Conservation (phyloP, 371 early-diverging fungal genomes). For the Actinomortierella wolfii region DNA sequence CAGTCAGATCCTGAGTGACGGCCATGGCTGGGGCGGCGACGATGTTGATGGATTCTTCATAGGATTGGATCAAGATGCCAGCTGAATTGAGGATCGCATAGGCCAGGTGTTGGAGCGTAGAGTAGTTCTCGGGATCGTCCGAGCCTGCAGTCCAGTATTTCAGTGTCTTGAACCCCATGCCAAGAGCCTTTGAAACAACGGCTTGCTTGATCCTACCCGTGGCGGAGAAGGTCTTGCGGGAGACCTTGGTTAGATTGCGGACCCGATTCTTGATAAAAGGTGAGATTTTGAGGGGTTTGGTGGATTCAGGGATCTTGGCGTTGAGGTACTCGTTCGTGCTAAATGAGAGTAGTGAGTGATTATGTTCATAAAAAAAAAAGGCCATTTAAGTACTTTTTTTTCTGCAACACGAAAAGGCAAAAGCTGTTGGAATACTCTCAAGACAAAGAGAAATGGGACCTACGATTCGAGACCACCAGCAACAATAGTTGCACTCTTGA, state of each 20-base stretch:
- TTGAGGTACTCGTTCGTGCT: conserved; percentile 29
- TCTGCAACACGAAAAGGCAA: not conserved
- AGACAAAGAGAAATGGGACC: conserved; percentile 4
- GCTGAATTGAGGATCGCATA: conserved; percentile 41
- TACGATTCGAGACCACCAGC: conserved; percentile 39
- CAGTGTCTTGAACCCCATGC: conserved; percentile 17
- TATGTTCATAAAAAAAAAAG: not conserved
- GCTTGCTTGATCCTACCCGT: conserved; percentile 24
- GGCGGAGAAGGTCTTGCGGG: conserved; percentile 17
- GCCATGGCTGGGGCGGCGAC: conserved; percentile 26
- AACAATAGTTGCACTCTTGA: conserved; percentile 33
- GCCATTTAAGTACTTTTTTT: not conserved
- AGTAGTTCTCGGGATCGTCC: conserved; percentile 15
- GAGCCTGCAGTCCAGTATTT: conserved; percentile 17
- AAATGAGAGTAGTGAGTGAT: not conserved
- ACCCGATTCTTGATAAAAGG: conserved; percentile 43
- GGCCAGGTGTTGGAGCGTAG: conserved; percentile 37
- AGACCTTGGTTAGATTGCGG: conserved; percentile 28
- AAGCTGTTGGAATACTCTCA: not conserved
- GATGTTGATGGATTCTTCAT: conserved; percentile 32
- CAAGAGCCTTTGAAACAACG: conserved; percentile 15
- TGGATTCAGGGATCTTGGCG: conserved; percentile 38
- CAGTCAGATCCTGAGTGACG: conserved; percentile 31
- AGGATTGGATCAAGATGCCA: conserved; percentile 35
- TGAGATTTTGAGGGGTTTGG: conserved; percentile 34